A percentile compares a stretch with the other conserved stretches of the same genome.
Evolutionary conservation across 2,329 filamentous ascomycete species (phyloP).

Genomic region (Gnomoniopsis sp.): DNA sequence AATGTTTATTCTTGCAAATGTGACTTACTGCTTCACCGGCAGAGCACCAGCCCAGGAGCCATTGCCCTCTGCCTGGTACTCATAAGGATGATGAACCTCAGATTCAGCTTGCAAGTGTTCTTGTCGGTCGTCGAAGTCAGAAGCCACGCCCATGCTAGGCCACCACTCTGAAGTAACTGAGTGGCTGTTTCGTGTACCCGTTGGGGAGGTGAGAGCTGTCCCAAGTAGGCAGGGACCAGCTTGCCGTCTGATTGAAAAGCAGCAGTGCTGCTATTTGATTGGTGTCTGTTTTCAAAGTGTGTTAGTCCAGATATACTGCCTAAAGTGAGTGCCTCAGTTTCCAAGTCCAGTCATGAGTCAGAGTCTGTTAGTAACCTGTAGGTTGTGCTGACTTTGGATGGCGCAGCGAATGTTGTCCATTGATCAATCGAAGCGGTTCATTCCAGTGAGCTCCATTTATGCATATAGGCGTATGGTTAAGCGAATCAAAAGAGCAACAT

Average conservation of each 20-base stretch:
- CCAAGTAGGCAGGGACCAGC: conserved; percentile 6
- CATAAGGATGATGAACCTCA: conserved; percentile 66
- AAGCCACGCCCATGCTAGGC: conserved; percentile 67
- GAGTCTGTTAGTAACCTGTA: too few relatives aligned
- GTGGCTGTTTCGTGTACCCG: conserved; percentile 11
- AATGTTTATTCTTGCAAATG: background rate
- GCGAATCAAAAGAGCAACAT: too few relatives aligned
- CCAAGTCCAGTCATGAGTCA: background rate
- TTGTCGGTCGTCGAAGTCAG: conserved; percentile 68
- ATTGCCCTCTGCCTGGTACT: conserved; percentile 85
- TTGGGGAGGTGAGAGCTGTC: conserved; percentile 5
- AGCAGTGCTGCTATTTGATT: conserved; percentile 14
- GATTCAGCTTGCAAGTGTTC: conserved; percentile 57
- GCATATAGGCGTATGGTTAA: too few relatives aligned
- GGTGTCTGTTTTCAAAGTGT: background rate
- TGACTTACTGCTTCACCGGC: conserved; percentile 80
- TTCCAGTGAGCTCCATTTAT: too few relatives aligned
- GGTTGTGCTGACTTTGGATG: too few relatives aligned
- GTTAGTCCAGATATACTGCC: background rate
- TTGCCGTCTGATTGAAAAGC: conserved; percentile 16
- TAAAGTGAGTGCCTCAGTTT: background rate
- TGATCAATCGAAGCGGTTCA: too few relatives aligned
- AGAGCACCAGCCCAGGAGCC: conserved; percentile 88
- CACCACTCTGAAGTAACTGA: conserved; percentile 32
- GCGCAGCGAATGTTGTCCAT: too few relatives aligned